Percentiles rank a stretch among this genome's conserved stretches.
These are phyloP conservation scores for Ustilago hordei DNA, from an alignment of 1,284 basidiomycete species.

Conservation along the genomic window DNA sequence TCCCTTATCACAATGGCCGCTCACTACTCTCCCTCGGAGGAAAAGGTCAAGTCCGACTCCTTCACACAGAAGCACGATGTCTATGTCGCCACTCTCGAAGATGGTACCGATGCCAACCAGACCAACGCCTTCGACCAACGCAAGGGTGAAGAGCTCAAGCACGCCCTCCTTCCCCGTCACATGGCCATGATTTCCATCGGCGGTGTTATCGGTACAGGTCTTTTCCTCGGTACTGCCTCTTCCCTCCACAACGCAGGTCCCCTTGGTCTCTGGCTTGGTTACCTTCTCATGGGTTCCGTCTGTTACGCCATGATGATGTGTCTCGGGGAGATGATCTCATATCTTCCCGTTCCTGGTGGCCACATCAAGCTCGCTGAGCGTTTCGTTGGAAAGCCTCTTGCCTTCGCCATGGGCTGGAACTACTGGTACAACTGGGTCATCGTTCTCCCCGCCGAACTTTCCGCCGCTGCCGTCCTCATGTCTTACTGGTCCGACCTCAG, in stretches of 20 bases:
- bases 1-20: constrained; percentile 25
- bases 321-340: constrained; percentile 72
- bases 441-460: constrained; percentile 81
- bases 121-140: constrained; percentile 51
- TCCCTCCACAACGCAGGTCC: constrained; percentile 72
- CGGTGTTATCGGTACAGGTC: constrained; percentile 62
- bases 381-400: constrained; percentile 82
- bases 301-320: constrained; percentile 69
- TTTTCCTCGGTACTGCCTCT: constrained; percentile 81
- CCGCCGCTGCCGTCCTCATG: constrained; percentile 82
- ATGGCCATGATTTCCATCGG: constrained; percentile 56
- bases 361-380: constrained; percentile 84
- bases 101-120: constrained; percentile 26
- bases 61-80: constrained; percentile 21
- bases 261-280: constrained; percentile 69
- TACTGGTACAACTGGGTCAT: constrained; percentile 72
- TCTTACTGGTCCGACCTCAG: constrained; percentile 78
- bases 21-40: constrained; percentile 30
- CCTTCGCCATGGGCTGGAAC: constrained; percentile 76
- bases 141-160: constrained; percentile 56
- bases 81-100: constrained; percentile 43
- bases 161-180: constrained; percentile 53
- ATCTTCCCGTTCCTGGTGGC: constrained; percentile 76
- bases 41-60: constrained; percentile 44
- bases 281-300: constrained; percentile 65